phyloP scores from a whole-genome alignment of 805 yeast species.

The Wickerhamomyces canadensis region DNA sequence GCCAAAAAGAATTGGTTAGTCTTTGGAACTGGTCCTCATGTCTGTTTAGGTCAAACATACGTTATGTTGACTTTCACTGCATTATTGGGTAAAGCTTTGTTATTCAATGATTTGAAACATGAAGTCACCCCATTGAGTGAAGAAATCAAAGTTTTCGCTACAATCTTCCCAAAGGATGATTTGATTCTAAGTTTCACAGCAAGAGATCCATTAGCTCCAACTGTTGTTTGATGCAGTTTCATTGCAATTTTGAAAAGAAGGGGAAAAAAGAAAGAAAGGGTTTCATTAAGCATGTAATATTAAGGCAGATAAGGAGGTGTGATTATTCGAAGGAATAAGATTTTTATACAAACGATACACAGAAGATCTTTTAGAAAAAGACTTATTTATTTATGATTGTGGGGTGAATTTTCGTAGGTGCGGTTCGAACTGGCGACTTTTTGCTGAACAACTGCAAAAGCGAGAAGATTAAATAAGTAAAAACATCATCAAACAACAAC shows the following conservation, averaged over 20 bases:
- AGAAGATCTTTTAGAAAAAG: too few relatives aligned
- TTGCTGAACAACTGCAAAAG: too few relatives aligned
- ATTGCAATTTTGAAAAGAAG: too few relatives aligned
- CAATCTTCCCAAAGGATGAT: conserved; percentile 97
- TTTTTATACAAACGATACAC: too few relatives aligned
- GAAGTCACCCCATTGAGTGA: conserved; percentile 80
- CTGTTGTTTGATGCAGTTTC: not conserved
- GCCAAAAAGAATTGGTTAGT: conserved; percentile 92
- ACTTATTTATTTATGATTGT: too few relatives aligned
- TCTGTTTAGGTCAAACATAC: conserved; percentile 91
- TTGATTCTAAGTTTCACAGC: conserved; percentile 68
- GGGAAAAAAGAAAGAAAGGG: too few relatives aligned
- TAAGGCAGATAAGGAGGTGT: too few relatives aligned
- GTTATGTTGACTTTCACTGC: conserved; percentile 88
- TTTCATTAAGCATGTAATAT: too few relatives aligned
- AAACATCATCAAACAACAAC: not conserved
- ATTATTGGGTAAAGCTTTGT: conserved; percentile 83
- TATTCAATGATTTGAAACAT: conserved; percentile 78
- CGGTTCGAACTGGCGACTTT: too few relatives aligned
- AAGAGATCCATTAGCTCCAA: conserved; percentile 44
- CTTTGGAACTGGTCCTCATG: conserved; percentile 96
- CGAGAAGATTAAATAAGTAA: too few relatives aligned
- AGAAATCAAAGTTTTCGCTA: conserved; percentile 93
- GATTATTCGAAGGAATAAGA: too few relatives aligned
- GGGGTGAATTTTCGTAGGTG: too few relatives aligned